Evolutionary conservation across 1,284 basidiomycete genomes (phyloP).

Genomic region (Puccinia polysora): DNA sequence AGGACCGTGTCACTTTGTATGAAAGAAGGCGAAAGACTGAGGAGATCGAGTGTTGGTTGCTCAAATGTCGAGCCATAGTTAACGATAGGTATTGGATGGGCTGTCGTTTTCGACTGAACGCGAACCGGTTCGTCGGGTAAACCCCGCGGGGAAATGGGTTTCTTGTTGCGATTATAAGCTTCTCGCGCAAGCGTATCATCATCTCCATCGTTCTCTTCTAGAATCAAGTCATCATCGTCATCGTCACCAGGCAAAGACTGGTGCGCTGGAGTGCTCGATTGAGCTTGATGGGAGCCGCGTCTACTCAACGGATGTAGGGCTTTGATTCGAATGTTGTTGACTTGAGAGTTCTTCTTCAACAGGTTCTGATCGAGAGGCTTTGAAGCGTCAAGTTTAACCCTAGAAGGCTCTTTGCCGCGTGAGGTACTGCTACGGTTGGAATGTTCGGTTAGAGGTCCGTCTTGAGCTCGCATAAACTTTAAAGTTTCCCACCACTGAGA

Average conservation of each 20-base stretch:
- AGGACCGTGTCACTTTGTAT: neutral
- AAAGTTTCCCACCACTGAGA: conserved; percentile 41
- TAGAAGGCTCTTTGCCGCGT: neutral
- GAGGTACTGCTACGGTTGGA: neutral
- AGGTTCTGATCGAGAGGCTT: conserved; percentile 11
- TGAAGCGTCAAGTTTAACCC: neutral
- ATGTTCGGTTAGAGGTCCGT: neutral
- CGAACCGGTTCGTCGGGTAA: conserved; percentile 30
- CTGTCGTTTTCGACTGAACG: neutral
- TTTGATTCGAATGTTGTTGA: conserved; percentile 40
- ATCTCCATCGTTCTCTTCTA: conserved; percentile 40
- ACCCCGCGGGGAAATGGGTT: neutral
- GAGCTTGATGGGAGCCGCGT: neutral
- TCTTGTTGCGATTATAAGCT: conserved; percentile 29
- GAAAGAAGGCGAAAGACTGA: conserved; percentile 23
- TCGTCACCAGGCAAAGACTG: neutral
- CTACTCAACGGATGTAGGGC: conserved; percentile 39
- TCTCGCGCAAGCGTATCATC: conserved; percentile 36
- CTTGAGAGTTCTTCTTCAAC: conserved; percentile 33
- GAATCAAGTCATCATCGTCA: conserved; percentile 40
- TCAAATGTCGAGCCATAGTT: conserved; percentile 30
- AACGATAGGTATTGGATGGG: conserved; percentile 6
- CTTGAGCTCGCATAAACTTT: conserved; percentile 42
- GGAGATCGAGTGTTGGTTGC: conserved; percentile 30
- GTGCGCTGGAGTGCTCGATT: neutral